Percentiles rank a stretch among this genome's conserved stretches.
phyloP scores from a whole-genome alignment of 2,329 filamentous ascomycete genomes.

The Allantophomopsis cytisporea region DNA sequence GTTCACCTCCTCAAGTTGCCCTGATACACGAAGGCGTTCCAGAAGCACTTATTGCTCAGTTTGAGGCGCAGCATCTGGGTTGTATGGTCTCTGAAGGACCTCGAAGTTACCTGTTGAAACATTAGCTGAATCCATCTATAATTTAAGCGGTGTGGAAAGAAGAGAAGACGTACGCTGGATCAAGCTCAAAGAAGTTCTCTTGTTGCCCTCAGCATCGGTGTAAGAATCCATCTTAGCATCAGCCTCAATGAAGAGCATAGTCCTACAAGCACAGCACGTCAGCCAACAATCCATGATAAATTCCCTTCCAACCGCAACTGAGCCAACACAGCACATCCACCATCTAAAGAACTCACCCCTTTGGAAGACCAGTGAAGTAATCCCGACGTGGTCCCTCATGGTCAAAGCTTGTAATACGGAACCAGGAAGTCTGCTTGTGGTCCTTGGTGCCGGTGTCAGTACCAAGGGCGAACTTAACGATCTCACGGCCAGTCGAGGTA shows the following conservation, averaged over 20 bases:
- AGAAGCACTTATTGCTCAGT: too few relatives aligned
- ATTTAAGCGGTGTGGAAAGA: background rate
- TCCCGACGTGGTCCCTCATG: conserved; percentile 57
- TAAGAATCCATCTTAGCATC: conserved; percentile 58
- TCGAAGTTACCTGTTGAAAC: background rate
- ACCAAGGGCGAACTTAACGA: conserved; percentile 67
- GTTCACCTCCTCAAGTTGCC: too few relatives aligned
- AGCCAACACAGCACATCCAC: background rate
- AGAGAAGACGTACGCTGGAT: conserved; percentile 56
- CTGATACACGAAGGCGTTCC: too few relatives aligned
- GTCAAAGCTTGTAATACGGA: conserved; percentile 61
- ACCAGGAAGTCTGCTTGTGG: conserved; percentile 73
- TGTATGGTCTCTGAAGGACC: background rate
- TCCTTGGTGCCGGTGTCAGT: conserved; percentile 53
- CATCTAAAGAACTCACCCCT: conserved; percentile 53
- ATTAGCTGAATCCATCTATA: background rate
- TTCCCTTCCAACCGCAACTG: background rate
- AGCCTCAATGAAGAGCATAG: conserved; percentile 72
- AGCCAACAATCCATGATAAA: background rate
- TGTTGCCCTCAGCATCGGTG: conserved; percentile 59
- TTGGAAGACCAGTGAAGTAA: conserved; percentile 58
- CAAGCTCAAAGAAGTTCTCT: conserved; percentile 50
- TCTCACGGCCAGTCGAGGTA: conserved; percentile 57
- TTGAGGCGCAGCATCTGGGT: too few relatives aligned
- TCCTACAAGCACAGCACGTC: conserved; percentile 30